Evolutionary conservation across 139 green algal genomes (phyloP), one percentile per base, ranked within the genome.

Genomic region (Dunaliella primolecta): DNA sequence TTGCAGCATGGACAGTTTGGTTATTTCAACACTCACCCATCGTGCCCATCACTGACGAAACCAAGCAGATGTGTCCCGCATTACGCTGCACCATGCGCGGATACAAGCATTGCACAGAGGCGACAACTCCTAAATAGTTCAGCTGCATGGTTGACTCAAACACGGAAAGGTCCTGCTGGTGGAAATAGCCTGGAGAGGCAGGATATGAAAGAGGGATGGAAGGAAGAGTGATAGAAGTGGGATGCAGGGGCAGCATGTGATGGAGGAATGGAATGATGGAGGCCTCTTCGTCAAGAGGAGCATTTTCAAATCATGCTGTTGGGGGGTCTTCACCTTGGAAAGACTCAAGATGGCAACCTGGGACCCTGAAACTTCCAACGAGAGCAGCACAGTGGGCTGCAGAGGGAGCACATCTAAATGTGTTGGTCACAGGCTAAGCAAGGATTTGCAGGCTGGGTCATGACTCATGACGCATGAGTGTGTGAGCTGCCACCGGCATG

Each of bases 81-180:
- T 89, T 84, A 0, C 93, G 85, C 23, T 79, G 31, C 23, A 96
- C 72, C 95, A 98, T 97, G 77, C 84, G 82, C 1, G 88, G 84
- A 64, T 95, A 93, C 75, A 92, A 84, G 0, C 87, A 88, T 64
- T 95, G 92, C 2, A 92, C 79, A 23, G 85, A 87, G 77, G 93
- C 70, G 27, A 97, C 82, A 3, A 81, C 90, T 75, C 95, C 95
- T 32, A 97, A 83, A 88, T 96, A 98, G 83, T 98, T 98, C 64
- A 98, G 84, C 1, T 90, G 57, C 94, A 98, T 94, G 83, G 86
- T 88, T 7, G 56, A 71, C 32, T 91, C 72, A 84, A 94, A 96
- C 0, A 84, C 78, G 0, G 83, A 71, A 24, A 92, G 33, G 25
- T 84, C 71, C 36, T 92, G 86, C 7, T 97, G 90, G 27, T 95